Evolutionary conservation across 352 stramenopile species (phyloP).

Genomic region (Globisporangium uncinulatum): DNA sequence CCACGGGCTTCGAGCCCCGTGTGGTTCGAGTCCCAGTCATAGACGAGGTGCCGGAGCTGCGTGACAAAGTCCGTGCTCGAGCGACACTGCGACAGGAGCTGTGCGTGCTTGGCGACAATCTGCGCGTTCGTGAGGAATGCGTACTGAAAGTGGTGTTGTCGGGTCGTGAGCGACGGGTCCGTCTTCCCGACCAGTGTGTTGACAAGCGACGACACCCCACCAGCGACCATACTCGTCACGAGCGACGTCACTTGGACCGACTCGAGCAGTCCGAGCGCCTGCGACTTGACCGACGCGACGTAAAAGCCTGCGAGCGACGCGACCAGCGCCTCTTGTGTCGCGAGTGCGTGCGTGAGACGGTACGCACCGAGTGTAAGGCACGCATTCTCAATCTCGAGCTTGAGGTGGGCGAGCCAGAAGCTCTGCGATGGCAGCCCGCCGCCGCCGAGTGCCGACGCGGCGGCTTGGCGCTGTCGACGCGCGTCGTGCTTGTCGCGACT

Average conservation of each 20-base stretch:
- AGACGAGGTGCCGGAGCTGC: constrained; percentile 71
- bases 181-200: constrained; percentile 79
- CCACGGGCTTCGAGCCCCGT: constrained; percentile 70
- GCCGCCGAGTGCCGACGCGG: too few species aligned
- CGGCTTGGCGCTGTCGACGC: background rate
- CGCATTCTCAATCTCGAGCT: constrained; percentile 84
- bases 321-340: constrained; percentile 68
- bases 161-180: constrained; percentile 38
- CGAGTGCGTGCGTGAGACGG: constrained; percentile 55
- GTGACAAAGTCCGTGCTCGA: constrained; percentile 52
- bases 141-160: constrained; percentile 49
- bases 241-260: constrained; percentile 84
- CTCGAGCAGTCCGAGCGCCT: constrained; percentile 76
- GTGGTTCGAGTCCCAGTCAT: constrained; percentile 84
- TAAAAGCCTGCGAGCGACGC: constrained; percentile 68
- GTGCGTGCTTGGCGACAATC: constrained; percentile 72
- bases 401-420: constrained; percentile 81
- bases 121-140: constrained; percentile 70
- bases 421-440: constrained; percentile 21
- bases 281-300: constrained; percentile 74
- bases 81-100: constrained; percentile 32
- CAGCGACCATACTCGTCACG: constrained; percentile 76
- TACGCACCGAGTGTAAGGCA: constrained; percentile 71
- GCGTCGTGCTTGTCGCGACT: constrained; percentile 62
- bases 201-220: constrained; percentile 69